phyloP scores from a whole-genome alignment of 768 basidiomycete genomes.

The Ramaria rubella region DNA sequence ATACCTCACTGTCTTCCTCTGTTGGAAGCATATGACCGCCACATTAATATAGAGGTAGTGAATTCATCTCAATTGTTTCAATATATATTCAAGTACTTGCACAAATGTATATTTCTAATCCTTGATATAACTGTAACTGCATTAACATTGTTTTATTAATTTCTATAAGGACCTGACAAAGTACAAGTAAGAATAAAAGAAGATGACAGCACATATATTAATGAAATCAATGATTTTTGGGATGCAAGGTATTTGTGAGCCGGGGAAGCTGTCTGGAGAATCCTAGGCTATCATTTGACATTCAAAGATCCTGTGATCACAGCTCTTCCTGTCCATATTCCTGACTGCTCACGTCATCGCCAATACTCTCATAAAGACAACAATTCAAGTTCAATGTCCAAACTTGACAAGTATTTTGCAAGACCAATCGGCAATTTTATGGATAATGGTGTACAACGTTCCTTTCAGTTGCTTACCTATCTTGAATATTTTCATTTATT shows the following conservation, averaged over 20 bases:
- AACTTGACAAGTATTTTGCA: slow-evolving; percentile 19
- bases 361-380: slow-evolving; percentile 19
- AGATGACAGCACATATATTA: slow-evolving; percentile 7
- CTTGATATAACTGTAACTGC: not conserved
- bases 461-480: no score
- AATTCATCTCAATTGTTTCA: slow-evolving; percentile 28
- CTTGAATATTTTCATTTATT: no score
- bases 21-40: slow-evolving; percentile 25
- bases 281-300: slow-evolving; percentile 28
- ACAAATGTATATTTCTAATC: slow-evolving; percentile 26
- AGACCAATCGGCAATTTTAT: slow-evolving; percentile 13
- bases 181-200: not conserved
- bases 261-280: no score
- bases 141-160: not conserved
- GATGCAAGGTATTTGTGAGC: slow-evolving; percentile 29
- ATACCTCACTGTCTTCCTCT: slow-evolving; percentile 25
- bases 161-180: slow-evolving; percentile 15
- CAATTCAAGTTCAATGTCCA: slow-evolving; percentile 5
- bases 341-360: slow-evolving; percentile 7
- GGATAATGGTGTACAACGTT: no score
- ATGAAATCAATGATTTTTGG: slow-evolving; percentile 33
- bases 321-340: no score
- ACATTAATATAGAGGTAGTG: slow-evolving; percentile 32
- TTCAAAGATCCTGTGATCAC: slow-evolving; percentile 30
- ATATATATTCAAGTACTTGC: slow-evolving; percentile 36